A percentile compares a stretch with the other conserved stretches of the same genome.
Evolutionary conservation across 352 stramenopile species (phyloP).

Genomic region (Pythium apleroticum): DNA sequence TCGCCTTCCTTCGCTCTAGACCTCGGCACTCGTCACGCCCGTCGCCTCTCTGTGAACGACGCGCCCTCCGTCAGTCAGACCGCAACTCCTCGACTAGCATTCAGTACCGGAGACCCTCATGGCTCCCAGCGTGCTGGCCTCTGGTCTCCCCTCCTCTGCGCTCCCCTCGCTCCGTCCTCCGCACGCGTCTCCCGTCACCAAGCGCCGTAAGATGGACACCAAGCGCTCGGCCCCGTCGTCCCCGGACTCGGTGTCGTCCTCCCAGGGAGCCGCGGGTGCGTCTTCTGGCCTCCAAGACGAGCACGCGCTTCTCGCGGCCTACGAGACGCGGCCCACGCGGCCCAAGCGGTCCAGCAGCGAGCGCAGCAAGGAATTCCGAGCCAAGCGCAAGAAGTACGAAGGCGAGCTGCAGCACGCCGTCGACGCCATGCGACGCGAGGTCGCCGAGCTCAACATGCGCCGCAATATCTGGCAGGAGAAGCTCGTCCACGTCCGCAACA

Average conservation of each 20-base stretch:
- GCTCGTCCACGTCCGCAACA: constrained; percentile 24
- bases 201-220: background rate
- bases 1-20: background rate
- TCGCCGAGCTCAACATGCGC: constrained; percentile 29
- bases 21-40: background rate
- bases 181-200: background rate
- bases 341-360: constrained; percentile 31
- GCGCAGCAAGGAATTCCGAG: constrained; percentile 34
- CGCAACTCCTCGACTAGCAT: background rate
- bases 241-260: background rate
- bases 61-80: background rate
- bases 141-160: background rate
- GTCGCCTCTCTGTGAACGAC: background rate
- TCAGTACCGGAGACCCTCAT: background rate
- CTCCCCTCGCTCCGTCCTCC: background rate
- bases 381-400: constrained; percentile 36
- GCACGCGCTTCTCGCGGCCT: constrained; percentile 26
- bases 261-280: background rate
- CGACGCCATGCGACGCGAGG: constrained; percentile 22
- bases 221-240: background rate
- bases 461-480: constrained; percentile 28
- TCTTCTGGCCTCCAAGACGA: constrained; percentile 18
- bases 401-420: constrained; percentile 25
- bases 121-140: background rate
- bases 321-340: constrained; percentile 26